These are phyloP conservation scores for Gorgonomyces haynaldii DNA, from an alignment of 192 early-diverging fungal genomes.

Conservation along the genomic window DNA sequence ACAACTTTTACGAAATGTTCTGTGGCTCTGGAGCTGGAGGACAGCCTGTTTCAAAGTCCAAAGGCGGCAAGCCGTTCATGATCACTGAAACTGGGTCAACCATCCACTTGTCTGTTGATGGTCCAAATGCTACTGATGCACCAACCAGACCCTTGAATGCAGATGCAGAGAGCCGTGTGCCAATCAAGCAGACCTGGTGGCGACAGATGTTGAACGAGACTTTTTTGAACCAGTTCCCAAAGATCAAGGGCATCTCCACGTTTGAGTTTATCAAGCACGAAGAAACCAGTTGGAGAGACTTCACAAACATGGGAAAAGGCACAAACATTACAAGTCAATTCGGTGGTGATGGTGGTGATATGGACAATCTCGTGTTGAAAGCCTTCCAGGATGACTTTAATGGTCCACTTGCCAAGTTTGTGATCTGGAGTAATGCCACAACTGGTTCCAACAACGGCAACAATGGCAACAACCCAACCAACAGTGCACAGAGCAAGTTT, in stretches of 20 bases:
- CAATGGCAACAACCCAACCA: no score
- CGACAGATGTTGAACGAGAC: constrained; percentile 19
- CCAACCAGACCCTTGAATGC: not conserved
- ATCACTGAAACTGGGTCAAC: constrained; percentile 19
- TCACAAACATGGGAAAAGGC: constrained; percentile 16
- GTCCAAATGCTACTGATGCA: not conserved
- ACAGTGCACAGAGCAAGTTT: no score
- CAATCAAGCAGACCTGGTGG: constrained; percentile 38
- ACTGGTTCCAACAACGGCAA: no score
- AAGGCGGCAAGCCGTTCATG: constrained; percentile 32
- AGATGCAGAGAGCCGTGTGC: constrained; percentile 11
- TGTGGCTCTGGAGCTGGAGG: constrained; percentile 15
- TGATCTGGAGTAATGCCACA: constrained; percentile 1
- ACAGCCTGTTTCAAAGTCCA: constrained; percentile 6
- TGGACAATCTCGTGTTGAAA: not conserved
- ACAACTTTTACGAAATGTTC: constrained; percentile 30
- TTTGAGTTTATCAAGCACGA: constrained; percentile 32
- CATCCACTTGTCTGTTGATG: not conserved
- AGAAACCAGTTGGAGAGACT: constrained; percentile 23
- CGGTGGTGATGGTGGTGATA: constrained; percentile 2
- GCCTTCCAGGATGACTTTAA: not conserved
- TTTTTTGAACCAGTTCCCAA: constrained; percentile 17
- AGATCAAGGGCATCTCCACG: constrained; percentile 20
- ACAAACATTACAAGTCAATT: not conserved
- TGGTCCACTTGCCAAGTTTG: not conserved